Evolutionary conservation across 805 yeast genomes (phyloP), one percentile per base, ranked within the genome.

Genomic region (Candida koratica): DNA sequence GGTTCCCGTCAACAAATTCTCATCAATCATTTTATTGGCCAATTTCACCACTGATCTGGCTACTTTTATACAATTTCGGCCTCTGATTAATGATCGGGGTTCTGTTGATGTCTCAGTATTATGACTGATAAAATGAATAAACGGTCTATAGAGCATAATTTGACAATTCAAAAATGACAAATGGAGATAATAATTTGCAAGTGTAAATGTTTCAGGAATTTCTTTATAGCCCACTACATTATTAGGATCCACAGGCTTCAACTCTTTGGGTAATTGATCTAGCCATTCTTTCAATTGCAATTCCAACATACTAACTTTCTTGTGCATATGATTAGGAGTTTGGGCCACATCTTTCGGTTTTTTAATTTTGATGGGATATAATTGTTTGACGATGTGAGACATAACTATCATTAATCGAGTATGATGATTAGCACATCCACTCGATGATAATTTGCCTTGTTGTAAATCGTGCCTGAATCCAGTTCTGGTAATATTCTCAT

Each of bases 381-480:
- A 61, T 40, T 78, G 75, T 39, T 75, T 74, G 24, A 85, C 82
- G 22, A 87, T 80, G 42, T 78, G 79, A 38, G 81, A 76, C 61
- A 87, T 67, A 4, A 88, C 75, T 40, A 81, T 56, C 52, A 87
- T 78, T 31, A 88, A 62, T 42, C 73, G 74, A 0, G 96, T 88
- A 52, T 88, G 96, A 35, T 81, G 81, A 51, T 87, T 88, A 11
- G 95, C 93, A 55, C 88, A 81, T 0, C 79, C 88, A 13, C 87
- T 69, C 9, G 86, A 78, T 7, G 89, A 79, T 17, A 83, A 58
- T 40, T 76, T 66, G 9, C 67, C 54, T 64, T 76, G 41, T 67
- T 74, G 60, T 60, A 60, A 48, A 53, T 78, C 53, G 49, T 61
- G 50, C 13, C 64, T 47, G 44, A 79, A 79, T 1, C 77, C 79